Percentiles rank a stretch among this genome's conserved stretches.
These are phyloP conservation scores for Capsicum rhomboideum DNA, from an alignment of 257 asterid genomes.

Conservation along the genomic window DNA sequence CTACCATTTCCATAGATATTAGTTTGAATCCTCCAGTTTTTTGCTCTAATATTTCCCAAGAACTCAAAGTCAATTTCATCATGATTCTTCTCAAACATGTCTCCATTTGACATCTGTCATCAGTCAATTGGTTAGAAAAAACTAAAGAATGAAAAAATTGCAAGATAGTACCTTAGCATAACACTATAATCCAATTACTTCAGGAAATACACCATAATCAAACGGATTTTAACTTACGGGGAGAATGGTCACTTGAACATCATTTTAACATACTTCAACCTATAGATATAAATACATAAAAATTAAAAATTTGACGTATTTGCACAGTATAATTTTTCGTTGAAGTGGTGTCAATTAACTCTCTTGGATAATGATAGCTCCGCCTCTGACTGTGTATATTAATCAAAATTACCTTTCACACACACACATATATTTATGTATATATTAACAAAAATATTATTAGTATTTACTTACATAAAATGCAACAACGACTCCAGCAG, in stretches of 20 bases:
- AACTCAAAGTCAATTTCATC: conserved; percentile 87
- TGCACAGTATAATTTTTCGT: no score
- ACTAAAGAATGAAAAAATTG: neutral
- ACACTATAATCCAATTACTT: neutral
- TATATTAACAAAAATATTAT: no score
- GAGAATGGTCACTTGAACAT: neutral
- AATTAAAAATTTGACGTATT: no score
- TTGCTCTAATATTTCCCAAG: conserved; percentile 82
- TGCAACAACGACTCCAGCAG: conserved; percentile 94
- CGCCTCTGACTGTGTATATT: neutral
- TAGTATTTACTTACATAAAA: conserved; percentile 60
- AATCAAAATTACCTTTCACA: neutral
- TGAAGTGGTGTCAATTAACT: neutral
- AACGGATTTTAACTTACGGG: neutral
- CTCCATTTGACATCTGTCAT: conserved; percentile 74
- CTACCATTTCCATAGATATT: conserved; percentile 89
- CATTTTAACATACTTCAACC: no score
- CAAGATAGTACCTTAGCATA: neutral
- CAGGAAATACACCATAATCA: neutral
- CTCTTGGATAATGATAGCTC: neutral
- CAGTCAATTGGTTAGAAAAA: neutral
- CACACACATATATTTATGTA: no score
- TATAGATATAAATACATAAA: no score
- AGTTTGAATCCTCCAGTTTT: conserved; percentile 80
- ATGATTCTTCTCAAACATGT: conserved; percentile 65